Evolutionary conservation across 495 filamentous ascomycete species (phyloP).

Genomic region (Penicillium ochrochloron): DNA sequence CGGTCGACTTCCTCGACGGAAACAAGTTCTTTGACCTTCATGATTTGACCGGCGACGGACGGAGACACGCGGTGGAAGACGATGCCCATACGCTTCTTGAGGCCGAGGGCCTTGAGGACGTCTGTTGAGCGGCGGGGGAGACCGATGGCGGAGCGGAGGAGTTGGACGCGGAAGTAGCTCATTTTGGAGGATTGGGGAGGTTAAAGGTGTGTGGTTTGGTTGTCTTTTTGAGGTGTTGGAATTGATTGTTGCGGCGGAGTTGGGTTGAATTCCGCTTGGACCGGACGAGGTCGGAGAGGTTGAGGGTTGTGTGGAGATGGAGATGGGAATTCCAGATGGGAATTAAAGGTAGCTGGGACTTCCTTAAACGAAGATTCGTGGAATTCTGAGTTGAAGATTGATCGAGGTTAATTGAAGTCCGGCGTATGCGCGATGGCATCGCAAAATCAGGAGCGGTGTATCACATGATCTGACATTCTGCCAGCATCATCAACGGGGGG

Average conservation of each 20-base stretch:
- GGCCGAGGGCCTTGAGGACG: slow-evolving; percentile 85
- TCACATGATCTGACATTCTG: slow-evolving; percentile 32
- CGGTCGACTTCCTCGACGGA: slow-evolving; percentile 80
- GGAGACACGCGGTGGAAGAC: slow-evolving; percentile 90
- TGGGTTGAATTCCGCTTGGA: background rate
- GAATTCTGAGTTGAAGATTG: background rate
- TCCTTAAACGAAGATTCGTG: background rate
- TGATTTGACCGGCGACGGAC: slow-evolving; percentile 90
- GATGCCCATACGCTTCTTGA: slow-evolving; percentile 83
- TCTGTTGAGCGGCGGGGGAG: slow-evolving; percentile 80
- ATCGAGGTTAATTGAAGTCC: slow-evolving; percentile 4
- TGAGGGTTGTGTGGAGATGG: background rate
- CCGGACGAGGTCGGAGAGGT: background rate
- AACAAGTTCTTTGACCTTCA: slow-evolving; percentile 97
- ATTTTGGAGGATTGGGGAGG: slow-evolving; percentile 51
- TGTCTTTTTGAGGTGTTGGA: background rate
- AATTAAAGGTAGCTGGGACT: background rate
- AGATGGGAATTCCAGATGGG: background rate
- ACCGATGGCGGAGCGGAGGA: slow-evolving; percentile 91
- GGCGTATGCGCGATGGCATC: slow-evolving; percentile 4
- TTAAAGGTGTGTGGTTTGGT: background rate
- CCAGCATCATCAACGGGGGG: slow-evolving; percentile 15
- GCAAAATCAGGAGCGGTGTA: slow-evolving; percentile 33
- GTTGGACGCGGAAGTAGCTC: slow-evolving; percentile 94
- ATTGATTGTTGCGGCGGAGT: background rate